phyloP scores from a whole-genome alignment of 441 rosid genomes.

The Corymbia calophylla region DNA sequence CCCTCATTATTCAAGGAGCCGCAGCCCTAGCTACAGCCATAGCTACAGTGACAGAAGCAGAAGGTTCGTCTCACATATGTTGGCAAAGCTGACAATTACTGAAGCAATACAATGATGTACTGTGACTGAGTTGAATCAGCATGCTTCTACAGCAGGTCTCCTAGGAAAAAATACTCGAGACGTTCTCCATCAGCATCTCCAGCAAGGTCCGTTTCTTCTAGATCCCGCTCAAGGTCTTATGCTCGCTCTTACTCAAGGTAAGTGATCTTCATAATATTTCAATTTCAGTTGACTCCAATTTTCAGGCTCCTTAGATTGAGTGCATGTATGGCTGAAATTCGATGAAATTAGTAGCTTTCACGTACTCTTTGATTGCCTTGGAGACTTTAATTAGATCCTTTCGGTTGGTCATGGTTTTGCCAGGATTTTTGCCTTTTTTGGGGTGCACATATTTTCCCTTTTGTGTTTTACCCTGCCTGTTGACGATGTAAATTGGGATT shows the following conservation, averaged over 20 bases:
- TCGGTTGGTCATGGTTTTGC: background rate
- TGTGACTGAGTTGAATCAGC: background rate
- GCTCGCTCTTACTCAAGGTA: conserved; percentile 56
- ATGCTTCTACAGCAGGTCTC: conserved; percentile 40
- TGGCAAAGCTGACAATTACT: background rate
- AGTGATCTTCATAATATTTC: background rate
- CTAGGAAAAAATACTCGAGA: conserved; percentile 19
- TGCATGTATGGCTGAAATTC: background rate
- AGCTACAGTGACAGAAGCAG: conserved; percentile 36
- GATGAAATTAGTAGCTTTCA: background rate
- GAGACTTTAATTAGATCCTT: background rate
- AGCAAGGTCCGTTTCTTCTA: conserved; percentile 47
- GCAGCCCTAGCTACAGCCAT: background rate
- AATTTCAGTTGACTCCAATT: background rate
- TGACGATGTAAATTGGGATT: background rate
- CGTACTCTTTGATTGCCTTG: background rate
- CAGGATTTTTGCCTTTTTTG: background rate
- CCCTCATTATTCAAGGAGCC: background rate
- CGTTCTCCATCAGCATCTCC: conserved; percentile 36
- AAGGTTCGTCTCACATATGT: background rate
- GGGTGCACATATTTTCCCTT: background rate
- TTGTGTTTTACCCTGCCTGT: background rate
- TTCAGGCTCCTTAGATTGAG: background rate
- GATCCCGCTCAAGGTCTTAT: conserved; percentile 35
- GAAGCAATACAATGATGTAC: background rate